phyloP scores from a whole-genome alignment of 2,329 filamentous ascomycete species.

The Dothiorella sarmentorum region DNA sequence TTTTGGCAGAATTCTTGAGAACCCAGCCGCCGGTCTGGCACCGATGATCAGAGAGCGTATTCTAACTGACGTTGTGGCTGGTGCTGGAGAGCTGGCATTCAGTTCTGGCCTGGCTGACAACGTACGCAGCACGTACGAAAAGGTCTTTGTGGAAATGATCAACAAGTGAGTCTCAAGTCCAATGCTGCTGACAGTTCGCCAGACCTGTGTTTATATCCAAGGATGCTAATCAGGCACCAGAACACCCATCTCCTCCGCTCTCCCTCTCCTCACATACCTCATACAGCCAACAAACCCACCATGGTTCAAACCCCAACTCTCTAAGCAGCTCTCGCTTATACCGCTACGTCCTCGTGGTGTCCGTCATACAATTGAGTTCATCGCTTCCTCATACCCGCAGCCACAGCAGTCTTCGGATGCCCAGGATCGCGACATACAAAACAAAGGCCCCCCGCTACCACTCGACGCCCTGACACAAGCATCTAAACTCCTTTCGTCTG shows the following conservation, averaged over 20 bases:
- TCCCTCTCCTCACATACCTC: conserved; percentile 58
- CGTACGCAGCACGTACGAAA: conserved; percentile 20
- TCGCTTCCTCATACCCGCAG: conserved; percentile 63
- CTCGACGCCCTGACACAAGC: conserved; percentile 65
- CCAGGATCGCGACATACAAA: conserved; percentile 44
- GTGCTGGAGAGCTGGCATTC: conserved; percentile 34
- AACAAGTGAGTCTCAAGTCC: conserved; percentile 18
- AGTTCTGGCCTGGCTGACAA: conserved; percentile 24
- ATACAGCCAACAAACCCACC: conserved; percentile 52
- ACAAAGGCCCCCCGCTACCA: conserved; percentile 58
- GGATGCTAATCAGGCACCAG: conserved; percentile 21
- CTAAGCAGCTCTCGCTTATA: conserved; percentile 57
- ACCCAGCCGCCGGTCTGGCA: conserved; percentile 27
- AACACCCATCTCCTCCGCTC: conserved; percentile 52
- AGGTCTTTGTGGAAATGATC: conserved; percentile 23
- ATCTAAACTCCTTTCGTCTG: conserved; percentile 58
- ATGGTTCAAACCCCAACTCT: conserved; percentile 59
- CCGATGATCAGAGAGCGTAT: conserved; percentile 35
- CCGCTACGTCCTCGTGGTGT: conserved; percentile 63
- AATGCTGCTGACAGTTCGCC: not conserved
- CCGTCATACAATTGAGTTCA: conserved; percentile 65
- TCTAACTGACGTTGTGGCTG: conserved; percentile 35
- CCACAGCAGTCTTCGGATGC: conserved; percentile 20
- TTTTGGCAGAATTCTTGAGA: not conserved
- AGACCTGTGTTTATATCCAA: not conserved